phyloP scores from a whole-genome alignment of 495 filamentous ascomycete genomes.

The Talaromyces borbonicus region DNA sequence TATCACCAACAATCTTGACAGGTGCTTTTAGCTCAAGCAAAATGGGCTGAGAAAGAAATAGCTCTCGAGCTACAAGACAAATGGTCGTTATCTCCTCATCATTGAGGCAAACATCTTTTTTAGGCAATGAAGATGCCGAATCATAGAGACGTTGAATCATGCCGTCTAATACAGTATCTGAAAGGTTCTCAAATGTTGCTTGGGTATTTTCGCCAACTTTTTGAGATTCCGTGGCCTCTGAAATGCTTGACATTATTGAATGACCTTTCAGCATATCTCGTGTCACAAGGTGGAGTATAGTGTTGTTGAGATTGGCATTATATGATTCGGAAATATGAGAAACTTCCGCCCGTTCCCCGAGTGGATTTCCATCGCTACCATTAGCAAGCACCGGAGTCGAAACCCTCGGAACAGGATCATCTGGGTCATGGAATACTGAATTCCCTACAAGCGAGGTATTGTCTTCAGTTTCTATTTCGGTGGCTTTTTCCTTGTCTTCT shows the following conservation, averaged over 20 bases:
- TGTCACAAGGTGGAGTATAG: not conserved
- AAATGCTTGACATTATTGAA: no score
- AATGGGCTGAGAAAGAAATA: constrained; percentile 85
- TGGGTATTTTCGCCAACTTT: no score
- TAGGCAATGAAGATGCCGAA: not conserved
- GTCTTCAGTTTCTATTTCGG: not conserved
- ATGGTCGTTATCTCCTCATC: constrained; percentile 95
- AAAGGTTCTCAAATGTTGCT: no score
- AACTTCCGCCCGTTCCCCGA: not conserved
- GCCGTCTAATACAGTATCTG: no score
- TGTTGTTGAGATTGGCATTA: no score
- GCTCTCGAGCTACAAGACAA: constrained; percentile 75
- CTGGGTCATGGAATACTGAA: no score
- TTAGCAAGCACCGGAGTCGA: no score
- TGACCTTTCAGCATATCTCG: not conserved
- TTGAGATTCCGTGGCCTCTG: no score
- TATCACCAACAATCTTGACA: constrained; percentile 97
- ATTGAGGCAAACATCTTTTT: constrained; percentile 36
- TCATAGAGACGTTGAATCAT: no score
- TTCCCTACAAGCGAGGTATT: not conserved
- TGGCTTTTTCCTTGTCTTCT: not conserved
- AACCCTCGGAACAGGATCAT: no score
- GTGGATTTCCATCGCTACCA: no score
- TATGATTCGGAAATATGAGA: not conserved
- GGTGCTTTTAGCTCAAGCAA: constrained; percentile 84